Evolutionary conservation across 1,284 basidiomycete species (phyloP).

Genomic region (Boletellus dicymbophilus): DNA sequence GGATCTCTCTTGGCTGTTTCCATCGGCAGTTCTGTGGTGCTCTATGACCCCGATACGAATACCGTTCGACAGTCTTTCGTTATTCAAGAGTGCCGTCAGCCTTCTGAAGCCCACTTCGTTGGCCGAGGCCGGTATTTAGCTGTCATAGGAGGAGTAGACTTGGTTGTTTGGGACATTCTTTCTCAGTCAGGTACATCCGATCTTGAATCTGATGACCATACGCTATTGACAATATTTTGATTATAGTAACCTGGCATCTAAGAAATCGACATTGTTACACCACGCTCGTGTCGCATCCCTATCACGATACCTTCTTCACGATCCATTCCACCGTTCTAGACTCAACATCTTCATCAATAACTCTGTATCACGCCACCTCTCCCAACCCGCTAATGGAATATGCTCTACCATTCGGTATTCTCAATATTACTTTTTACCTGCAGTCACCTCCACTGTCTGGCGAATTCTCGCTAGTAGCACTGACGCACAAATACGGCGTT

Average conservation of each 20-base stretch:
- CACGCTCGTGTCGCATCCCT: conserved; percentile 55
- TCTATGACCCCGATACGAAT: conserved; percentile 79
- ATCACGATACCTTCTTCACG: conserved; percentile 56
- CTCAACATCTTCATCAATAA: conserved; percentile 36
- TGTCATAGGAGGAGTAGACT: conserved; percentile 49
- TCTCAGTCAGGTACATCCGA: conserved; percentile 60
- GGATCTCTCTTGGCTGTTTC: conserved; percentile 84
- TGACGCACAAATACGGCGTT: conserved; percentile 66
- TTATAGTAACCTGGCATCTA: conserved; percentile 61
- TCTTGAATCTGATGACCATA: conserved; percentile 1
- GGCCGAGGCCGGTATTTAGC: conserved; percentile 63
- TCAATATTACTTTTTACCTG: conserved; percentile 48
- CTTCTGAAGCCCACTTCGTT: conserved; percentile 60
- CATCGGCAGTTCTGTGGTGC: conserved; percentile 66
- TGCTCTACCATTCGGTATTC: conserved; percentile 61
- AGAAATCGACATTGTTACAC: conserved; percentile 40
- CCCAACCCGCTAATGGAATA: conserved; percentile 43
- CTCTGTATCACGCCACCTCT: conserved; percentile 51
- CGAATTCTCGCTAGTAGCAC: conserved; percentile 61
- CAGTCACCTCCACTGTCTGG: conserved; percentile 28
- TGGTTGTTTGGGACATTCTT: conserved; percentile 84
- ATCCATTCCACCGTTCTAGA: conserved; percentile 43
- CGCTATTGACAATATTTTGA: conserved; percentile 6
- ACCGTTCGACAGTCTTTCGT: conserved; percentile 67
- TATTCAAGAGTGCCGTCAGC: conserved; percentile 50